These are phyloP conservation scores for Claviceps lovelessii DNA, from an alignment of 2,329 filamentous ascomycete genomes.

Conservation along the genomic window DNA sequence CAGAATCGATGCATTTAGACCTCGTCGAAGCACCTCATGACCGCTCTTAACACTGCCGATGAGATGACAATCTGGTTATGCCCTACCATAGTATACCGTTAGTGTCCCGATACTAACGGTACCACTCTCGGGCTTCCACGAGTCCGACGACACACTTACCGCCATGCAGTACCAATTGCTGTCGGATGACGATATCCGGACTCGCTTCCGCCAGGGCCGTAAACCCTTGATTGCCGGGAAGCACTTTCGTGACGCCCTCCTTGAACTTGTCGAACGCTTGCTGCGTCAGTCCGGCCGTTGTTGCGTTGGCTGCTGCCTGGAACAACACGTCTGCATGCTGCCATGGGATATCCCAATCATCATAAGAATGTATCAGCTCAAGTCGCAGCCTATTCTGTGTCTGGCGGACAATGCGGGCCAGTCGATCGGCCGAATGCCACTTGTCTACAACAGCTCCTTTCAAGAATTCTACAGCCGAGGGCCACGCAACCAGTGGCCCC, in stretches of 20 bases:
- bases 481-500: conserved; percentile 56
- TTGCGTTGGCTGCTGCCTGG: conserved; percentile 40
- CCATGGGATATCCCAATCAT: conserved; percentile 74
- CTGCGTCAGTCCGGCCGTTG: conserved; percentile 22
- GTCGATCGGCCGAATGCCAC: conserved; percentile 60
- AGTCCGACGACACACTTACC: conserved; percentile 25
- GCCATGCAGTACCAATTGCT: conserved; percentile 40
- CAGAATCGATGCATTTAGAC: not conserved
- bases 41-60: conserved; percentile 47
- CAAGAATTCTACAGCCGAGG: conserved; percentile 47
- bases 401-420: conserved; percentile 40
- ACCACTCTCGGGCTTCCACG: too few species aligned
- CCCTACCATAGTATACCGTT: conserved; percentile 25
- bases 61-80: conserved; percentile 58
- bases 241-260: conserved; percentile 27
- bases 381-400: conserved; percentile 46
- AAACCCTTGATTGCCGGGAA: conserved; percentile 31
- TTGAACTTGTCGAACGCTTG: conserved; percentile 30
- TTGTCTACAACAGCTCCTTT: conserved; percentile 56
- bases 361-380: conserved; percentile 61
- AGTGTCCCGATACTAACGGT: too few species aligned
- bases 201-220: conserved; percentile 30
- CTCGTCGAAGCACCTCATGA: conserved; percentile 48
- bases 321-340: conserved; percentile 53
- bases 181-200: conserved; percentile 33